Conservation (phyloP, 805 yeast species). For the Starmerella vaccinii region DNA sequence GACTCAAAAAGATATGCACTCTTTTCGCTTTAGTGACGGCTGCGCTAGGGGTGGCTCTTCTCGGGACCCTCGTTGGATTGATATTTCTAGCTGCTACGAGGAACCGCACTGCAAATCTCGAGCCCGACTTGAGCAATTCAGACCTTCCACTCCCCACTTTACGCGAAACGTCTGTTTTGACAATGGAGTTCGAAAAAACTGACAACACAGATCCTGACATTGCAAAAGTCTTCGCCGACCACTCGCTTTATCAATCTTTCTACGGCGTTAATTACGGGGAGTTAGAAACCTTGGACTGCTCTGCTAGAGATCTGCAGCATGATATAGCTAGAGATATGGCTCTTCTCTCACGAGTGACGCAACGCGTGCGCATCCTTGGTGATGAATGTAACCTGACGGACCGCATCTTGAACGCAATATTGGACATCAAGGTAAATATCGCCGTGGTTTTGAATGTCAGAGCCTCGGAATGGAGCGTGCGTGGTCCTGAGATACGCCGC, state of each 20-base stretch:
- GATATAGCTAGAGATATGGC: slow-evolving; percentile 50
- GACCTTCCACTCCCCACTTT: not conserved
- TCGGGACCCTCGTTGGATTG: slow-evolving; percentile 11
- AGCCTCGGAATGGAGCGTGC: slow-evolving; percentile 35
- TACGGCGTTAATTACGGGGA: slow-evolving; percentile 17
- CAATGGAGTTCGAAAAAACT: not conserved
- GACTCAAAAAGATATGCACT: not conserved
- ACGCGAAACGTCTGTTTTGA: not conserved
- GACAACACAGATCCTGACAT: slow-evolving; percentile 3
- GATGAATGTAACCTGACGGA: slow-evolving; percentile 52
- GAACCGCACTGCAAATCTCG: not conserved
- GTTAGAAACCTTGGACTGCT: not conserved
- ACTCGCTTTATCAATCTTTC: slow-evolving; percentile 10
- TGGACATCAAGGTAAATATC: slow-evolving; percentile 42
- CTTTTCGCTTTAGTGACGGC: not conserved
- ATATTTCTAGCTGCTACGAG: not conserved
- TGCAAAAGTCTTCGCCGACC: slow-evolving; percentile 13
- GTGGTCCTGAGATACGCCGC: slow-evolving; percentile 4
- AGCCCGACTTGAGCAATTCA: not conserved
- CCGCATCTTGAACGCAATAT: slow-evolving; percentile 44
- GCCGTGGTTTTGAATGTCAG: slow-evolving; percentile 54
- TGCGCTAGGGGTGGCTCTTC: slow-evolving; percentile 3
- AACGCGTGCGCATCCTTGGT: slow-evolving; percentile 48
- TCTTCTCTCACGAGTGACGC: slow-evolving; percentile 47
- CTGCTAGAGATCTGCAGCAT: slow-evolving; percentile 22